Conservation (phyloP, 805 yeast genomes). For the Kuraishia borneana region DNA sequence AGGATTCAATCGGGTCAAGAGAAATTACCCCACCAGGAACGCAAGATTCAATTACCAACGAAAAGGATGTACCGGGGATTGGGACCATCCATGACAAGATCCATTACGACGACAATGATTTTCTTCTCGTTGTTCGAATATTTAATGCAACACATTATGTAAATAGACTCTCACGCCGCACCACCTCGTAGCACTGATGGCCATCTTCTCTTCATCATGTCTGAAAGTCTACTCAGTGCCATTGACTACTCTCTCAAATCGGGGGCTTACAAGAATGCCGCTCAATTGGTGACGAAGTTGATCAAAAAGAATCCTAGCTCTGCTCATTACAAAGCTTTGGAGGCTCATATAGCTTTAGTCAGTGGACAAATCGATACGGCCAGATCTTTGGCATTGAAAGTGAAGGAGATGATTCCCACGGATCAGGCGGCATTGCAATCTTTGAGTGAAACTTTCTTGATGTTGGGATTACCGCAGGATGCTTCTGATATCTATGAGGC, state of each 20-base stretch:
- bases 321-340: constrained; percentile 39
- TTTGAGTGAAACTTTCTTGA: constrained; percentile 32
- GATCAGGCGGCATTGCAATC: constrained; percentile 43
- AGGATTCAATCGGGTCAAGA: constrained; percentile 34
- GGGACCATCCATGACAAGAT: constrained; percentile 62
- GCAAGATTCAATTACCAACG: constrained; percentile 25
- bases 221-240: constrained; percentile 15
- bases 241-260: constrained; percentile 33
- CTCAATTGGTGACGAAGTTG: constrained; percentile 33
- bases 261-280: constrained; percentile 45
- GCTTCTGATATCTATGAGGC: constrained; percentile 42
- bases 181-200: too few relatives aligned
- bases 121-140: constrained; percentile 67
- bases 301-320: constrained; percentile 45
- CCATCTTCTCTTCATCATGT: constrained; percentile 13
- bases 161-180: too few relatives aligned
- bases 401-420: constrained; percentile 29
- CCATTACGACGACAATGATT: constrained; percentile 62
- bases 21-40: constrained; percentile 23
- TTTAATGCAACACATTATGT: constrained; percentile 39
- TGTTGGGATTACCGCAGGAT: constrained; percentile 24
- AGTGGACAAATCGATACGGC: constrained; percentile 24
- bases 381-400: constrained; percentile 15
- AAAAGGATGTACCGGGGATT: constrained; percentile 63
- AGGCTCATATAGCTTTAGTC: constrained; percentile 21